Evolutionary conservation across 495 filamentous ascomycete genomes (phyloP), one percentile per base, ranked within the genome.

Genomic region (Aspergillus olivimuriae): DNA sequence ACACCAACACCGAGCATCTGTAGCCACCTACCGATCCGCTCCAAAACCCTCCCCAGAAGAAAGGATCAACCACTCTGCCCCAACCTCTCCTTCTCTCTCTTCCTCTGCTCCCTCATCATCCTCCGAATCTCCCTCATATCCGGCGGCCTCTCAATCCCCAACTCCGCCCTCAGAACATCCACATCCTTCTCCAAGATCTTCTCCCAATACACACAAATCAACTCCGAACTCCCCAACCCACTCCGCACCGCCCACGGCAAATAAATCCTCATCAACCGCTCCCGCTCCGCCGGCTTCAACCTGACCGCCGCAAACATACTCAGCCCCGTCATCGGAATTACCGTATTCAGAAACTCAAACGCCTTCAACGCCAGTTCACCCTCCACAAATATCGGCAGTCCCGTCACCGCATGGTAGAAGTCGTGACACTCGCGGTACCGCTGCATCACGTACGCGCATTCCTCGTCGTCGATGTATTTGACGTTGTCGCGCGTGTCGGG

Each of bases 151-250:
- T 97, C 89, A 40, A 97, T 85, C 6, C 86, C 80, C 51, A 97
- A 52, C 61, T 88, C 74, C 11, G 41, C 51, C 52, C 92, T 72
- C 55, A 97, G 53, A 48, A 78, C 85, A 34, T 81, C 75, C 21
- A 95, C 89, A 70, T 91, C 82, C 48, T 79, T 85, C 69, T 89
- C 83, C 56, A 98, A 59, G 61, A 92, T 74, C 74, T 97, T 90
- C 70, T 98, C 92, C 94, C 94, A 98, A 52, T 95, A 98, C 6
- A 98, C 86, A 69, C 95, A 96, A 44, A 98, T 89, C 22, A 98
- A 70, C 62, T 95, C 89, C 53, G 83, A 77, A 42, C 80, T 76
- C 34, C 73, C 54, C 52, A 90, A 37, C 10, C 92, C 92, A 67
- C 91, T 95, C 24, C 77, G 66, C 31, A 96, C 61, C 39, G 94